Evolutionary conservation across 2,329 filamentous ascomycete genomes (phyloP), one percentile per base, ranked within the genome.

Genomic region (Acephala macrosclerotiorum): DNA sequence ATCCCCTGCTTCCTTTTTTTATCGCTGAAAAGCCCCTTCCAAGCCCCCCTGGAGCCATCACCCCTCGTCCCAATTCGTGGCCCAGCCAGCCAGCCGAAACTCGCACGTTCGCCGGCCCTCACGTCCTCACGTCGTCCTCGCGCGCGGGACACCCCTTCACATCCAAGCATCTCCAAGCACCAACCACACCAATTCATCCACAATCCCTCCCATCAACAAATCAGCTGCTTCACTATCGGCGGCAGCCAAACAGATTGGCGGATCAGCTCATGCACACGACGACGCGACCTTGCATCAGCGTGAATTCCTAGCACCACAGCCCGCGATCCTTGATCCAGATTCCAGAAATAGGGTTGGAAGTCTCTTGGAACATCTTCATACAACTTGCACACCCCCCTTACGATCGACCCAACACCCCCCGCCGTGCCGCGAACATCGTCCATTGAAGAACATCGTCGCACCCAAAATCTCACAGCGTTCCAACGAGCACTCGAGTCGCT

Each of bases 221-320:
- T 68, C 63, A 67, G 29, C 59, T 12, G 25, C 47, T 12, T 22
- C 20, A 25, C 45, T 36, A 16, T 58, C 64, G 47, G 25, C 51
- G 20, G 18, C 63, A 57, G 49, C 66, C 68, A 66, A 61, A 64
- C 64, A 64, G 47, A 16, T 18, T 25, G 58, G 42, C 38, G 49
- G 53, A 66, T 66, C 63, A 61, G 57, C 65, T 69, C 65, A 67
- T 66, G 65, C 66, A 66, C 45, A 40, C 56, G 60, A 65, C 61
- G 64, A 65, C 68, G 67, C 65, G 66, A 69, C 66, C 69, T 69
- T 69, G 65, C 69, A 68, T 58, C 63, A 63, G 64, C 57, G 58
- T 57, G 49, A 62, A 47, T 38, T 63, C 51, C 47, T 20, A 57
- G 55, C 58, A 49, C 61, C 66, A 65, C 61, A 60, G 56, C 61